Percentiles rank a stretch among this genome's conserved stretches.
phyloP scores from a whole-genome alignment of 1,284 basidiomycete species.

The Rhodotorula sp. region DNA sequence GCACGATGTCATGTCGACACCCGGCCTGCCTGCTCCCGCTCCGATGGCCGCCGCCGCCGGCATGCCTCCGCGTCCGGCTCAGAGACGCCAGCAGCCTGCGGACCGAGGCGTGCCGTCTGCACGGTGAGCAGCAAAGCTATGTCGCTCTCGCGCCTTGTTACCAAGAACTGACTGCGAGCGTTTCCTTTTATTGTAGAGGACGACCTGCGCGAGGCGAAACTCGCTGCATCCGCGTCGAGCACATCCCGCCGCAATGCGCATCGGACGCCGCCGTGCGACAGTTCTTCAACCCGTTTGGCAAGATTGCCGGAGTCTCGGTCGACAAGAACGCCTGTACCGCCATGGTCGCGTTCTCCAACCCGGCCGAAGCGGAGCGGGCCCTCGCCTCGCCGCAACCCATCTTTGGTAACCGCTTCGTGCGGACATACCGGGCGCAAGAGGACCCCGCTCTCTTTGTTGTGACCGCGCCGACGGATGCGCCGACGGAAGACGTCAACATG shows the following conservation, averaged over 20 bases:
- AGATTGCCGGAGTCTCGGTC: constrained; percentile 88
- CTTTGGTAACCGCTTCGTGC: constrained; percentile 91
- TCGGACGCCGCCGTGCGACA: constrained; percentile 74
- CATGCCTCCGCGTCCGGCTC: no score
- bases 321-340: constrained; percentile 73
- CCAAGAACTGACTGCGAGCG: no score
- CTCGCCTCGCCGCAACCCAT: constrained; percentile 92
- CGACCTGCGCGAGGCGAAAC: constrained; percentile 5
- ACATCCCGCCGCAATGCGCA: constrained; percentile 82
- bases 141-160: no score
- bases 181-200: no score
- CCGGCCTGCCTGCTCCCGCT: neutral
- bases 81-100: no score
- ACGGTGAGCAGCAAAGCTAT: no score
- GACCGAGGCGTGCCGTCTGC: no score
- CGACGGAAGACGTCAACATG: neutral
- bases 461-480: neutral
- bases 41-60: neutral
- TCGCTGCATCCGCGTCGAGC: constrained; percentile 62
- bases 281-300: constrained; percentile 91
- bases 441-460: neutral
- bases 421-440: constrained; percentile 54
- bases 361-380: constrained; percentile 79
- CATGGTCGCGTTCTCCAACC: constrained; percentile 81
- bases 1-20: constrained; percentile 62